Percentiles rank a stretch among this genome's conserved stretches.
phyloP scores from a whole-genome alignment of 495 filamentous ascomycete species.

The Xylaria grammica region DNA sequence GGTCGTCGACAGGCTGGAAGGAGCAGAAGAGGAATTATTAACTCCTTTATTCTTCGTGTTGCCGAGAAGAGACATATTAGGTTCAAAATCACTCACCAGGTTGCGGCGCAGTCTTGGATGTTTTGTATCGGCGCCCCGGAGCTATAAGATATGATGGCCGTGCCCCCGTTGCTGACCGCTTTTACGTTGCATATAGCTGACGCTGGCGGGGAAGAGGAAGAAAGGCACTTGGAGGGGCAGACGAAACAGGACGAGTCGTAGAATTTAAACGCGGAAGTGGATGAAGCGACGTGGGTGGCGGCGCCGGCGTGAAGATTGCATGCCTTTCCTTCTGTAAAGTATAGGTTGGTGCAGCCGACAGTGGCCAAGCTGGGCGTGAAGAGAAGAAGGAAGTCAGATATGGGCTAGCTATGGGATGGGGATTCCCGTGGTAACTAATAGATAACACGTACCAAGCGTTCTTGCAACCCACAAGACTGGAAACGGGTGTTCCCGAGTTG shows the following conservation, averaged over 20 bases:
- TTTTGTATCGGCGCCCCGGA: background rate
- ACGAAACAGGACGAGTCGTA: slow-evolving; percentile 7
- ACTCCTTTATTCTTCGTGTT: background rate
- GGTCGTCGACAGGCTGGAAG: background rate
- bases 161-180: background rate
- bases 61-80: background rate
- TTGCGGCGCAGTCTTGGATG: background rate
- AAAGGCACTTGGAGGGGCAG: background rate
- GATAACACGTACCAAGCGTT: background rate
- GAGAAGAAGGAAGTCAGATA: background rate
- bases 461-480: background rate
- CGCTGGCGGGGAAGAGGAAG: background rate
- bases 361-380: background rate
- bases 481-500: background rate
- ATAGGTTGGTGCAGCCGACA: slow-evolving; percentile 1
- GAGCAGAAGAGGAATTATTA: background rate
- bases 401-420: background rate
- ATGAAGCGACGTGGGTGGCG: background rate
- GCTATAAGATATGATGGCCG: background rate
- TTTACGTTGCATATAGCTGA: background rate
- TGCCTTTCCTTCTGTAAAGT: background rate
- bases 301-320: slow-evolving; percentile 4
- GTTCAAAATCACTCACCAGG: background rate
- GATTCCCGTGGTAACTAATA: background rate
- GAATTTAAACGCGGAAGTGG: background rate